A percentile compares a stretch with the other conserved stretches of the same genome.
Evolutionary conservation across 352 stramenopile genomes (phyloP).

Genomic region (Phytophthora multivora): DNA sequence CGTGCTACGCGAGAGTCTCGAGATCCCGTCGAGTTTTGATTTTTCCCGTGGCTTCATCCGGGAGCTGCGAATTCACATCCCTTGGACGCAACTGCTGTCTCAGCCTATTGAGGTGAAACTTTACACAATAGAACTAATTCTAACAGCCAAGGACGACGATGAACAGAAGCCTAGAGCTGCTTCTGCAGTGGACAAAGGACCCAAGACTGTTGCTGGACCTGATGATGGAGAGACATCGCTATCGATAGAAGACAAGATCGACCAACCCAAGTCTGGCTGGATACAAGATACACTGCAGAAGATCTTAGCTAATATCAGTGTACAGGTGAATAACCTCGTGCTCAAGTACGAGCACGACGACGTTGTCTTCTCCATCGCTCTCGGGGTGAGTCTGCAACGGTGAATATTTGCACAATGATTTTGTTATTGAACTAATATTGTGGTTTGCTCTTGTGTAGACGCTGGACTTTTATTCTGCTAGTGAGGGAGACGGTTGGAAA

Average conservation of each 20-base stretch:
- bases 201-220: not conserved
- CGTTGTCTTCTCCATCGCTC: conserved; percentile 82
- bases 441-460: conserved; percentile 39
- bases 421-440: no score
- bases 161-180: conserved; percentile 16
- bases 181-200: not conserved
- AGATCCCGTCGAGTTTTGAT: conserved; percentile 88
- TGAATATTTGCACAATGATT: not conserved
- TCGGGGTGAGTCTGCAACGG: conserved; percentile 52
- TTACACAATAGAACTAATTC: conserved; percentile 89
- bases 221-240: not conserved
- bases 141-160: conserved; percentile 56
- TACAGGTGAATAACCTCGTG: conserved; percentile 89
- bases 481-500: conserved; percentile 55
- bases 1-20: conserved; percentile 84
- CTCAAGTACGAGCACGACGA: conserved; percentile 90
- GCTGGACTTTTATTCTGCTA: conserved; percentile 79
- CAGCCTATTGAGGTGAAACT: conserved; percentile 89
- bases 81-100: conserved; percentile 87
- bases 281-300: conserved; percentile 79
- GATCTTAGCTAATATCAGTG: conserved; percentile 82
- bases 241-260: conserved; percentile 43
- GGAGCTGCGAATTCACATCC: conserved; percentile 88
- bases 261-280: conserved; percentile 83
- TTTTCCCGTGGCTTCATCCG: conserved; percentile 88